These are phyloP conservation scores for Suhomyces prunicola DNA, from an alignment of 805 yeast species.

Conservation along the genomic window DNA sequence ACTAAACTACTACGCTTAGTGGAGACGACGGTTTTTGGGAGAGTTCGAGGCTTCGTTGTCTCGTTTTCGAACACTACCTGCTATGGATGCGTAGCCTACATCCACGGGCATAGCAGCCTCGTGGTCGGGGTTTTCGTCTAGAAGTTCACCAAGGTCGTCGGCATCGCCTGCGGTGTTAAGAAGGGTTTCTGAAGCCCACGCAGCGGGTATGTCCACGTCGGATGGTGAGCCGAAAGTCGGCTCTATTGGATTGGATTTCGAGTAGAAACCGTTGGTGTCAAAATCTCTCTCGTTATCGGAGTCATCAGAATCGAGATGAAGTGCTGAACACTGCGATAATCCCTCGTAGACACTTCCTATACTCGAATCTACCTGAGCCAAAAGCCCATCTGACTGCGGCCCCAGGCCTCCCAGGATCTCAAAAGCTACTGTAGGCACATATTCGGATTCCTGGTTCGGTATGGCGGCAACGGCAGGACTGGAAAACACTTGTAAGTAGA, in stretches of 20 bases:
- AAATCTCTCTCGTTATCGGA: slow-evolving; percentile 11
- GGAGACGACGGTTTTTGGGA: slow-evolving; percentile 10
- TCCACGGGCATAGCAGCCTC: slow-evolving; percentile 43
- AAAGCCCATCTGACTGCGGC: slow-evolving; percentile 3
- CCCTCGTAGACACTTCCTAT: slow-evolving; percentile 27
- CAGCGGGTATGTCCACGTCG: slow-evolving; percentile 20
- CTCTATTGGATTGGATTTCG: background rate
- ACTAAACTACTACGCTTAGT: background rate
- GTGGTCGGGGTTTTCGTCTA: slow-evolving; percentile 21
- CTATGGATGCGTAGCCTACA: slow-evolving; percentile 34
- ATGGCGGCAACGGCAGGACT: slow-evolving; percentile 15
- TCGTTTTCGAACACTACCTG: slow-evolving; percentile 31
- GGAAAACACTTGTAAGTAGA: slow-evolving; percentile 33
- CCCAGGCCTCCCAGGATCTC: slow-evolving; percentile 8
- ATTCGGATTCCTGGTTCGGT: slow-evolving; percentile 13
- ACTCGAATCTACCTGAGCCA: slow-evolving; percentile 7
- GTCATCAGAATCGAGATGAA: slow-evolving; percentile 32
- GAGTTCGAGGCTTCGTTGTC: slow-evolving; percentile 16
- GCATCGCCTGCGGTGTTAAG: slow-evolving; percentile 29
- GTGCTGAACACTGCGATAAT: slow-evolving; percentile 36
- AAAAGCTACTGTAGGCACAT: slow-evolving; percentile 18
- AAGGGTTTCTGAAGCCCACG: slow-evolving; percentile 17
- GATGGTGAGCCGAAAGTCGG: background rate
- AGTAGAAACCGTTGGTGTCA: background rate
- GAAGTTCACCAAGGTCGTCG: slow-evolving; percentile 30